Evolutionary conservation across 2,329 filamentous ascomycete genomes (phyloP), one percentile per base, ranked within the genome.

Genomic region (Hortaea werneckii): DNA sequence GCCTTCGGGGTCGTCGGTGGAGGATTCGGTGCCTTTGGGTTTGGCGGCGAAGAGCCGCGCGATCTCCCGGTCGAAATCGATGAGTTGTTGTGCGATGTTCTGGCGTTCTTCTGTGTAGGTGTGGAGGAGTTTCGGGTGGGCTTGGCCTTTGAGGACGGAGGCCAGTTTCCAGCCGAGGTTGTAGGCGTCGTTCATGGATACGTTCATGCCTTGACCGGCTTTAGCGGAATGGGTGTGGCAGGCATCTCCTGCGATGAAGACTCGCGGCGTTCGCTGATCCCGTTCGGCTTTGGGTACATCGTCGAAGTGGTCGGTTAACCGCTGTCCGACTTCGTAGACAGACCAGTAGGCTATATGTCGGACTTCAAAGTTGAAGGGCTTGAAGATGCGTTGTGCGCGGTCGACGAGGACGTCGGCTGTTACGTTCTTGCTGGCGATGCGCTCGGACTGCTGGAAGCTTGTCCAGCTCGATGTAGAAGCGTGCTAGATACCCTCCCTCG

Each of bases 201-300:
- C 76, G 53, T 86, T 86, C 80, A 85, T 85, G 9, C 82, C 82
- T 57, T 84, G 80, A 1, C 80, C 80, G 0, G 78, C 80, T 56
- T 83, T 83, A 13, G 79, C 80, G 11, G 65, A 69, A 53, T 75
- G 72, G 2, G 72, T 75, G 48, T 75, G 71, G 20, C 60, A 61
- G n/a, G 63, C 82, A 61, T 85, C 83, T 2, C 83, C 83, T 0
- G 81, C 79, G 4, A 87, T 69, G 59, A 88, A 87, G 7, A 88
- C 71, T 4, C 80, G 72, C 26, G 60, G 59, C 29, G 48, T 50
- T 75, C 71, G 9, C 68, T 63, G 5, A 69, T 69, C 37, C 72
- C 74, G 60, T 82, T 83, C 37, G 71, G 67, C 1, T 70, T 72
- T 4, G 49, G 79, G 67, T 40, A 76, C 70, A 56, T 83, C 78